phyloP scores from a whole-genome alignment of 106 monocot species.

The Amphibolis antarctica region DNA sequence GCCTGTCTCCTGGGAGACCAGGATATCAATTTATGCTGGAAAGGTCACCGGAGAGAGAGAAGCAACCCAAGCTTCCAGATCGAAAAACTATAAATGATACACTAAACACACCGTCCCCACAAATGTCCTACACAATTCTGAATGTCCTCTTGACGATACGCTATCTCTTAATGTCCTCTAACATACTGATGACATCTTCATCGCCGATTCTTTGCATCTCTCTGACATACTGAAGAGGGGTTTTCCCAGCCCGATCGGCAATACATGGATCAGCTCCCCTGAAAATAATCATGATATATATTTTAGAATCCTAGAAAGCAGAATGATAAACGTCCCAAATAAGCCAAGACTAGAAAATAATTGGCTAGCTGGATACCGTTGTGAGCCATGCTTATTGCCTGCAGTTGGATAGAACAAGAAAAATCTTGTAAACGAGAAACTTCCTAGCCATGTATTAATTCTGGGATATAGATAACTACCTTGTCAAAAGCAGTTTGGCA shows the following conservation, averaged over 20 bases:
- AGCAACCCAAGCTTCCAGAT: background rate
- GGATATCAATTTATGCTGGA: background rate
- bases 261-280: conserved; percentile 57
- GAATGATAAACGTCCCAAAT: background rate
- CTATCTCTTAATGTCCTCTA: conserved; percentile 45
- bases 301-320: background rate
- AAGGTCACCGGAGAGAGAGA: background rate
- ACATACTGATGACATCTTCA: conserved; percentile 43
- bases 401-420: too few species aligned
- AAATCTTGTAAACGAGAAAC: background rate
- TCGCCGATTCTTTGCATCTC: conserved; percentile 20
- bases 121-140: too few species aligned
- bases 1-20: background rate
- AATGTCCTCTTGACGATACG: too few species aligned
- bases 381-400: too few species aligned
- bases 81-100: background rate
- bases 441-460: background rate
- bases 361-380: too few species aligned
- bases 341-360: too few species aligned
- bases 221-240: conserved; percentile 28
- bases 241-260: conserved; percentile 33
- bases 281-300: conserved; percentile 11
- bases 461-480: conserved; percentile 31
- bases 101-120: background rate
- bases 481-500: conserved; percentile 61